Percentiles rank a stretch among this genome's conserved stretches.
Evolutionary conservation across 495 filamentous ascomycete genomes (phyloP).

Genomic region (Podospora pseudopauciseta): DNA sequence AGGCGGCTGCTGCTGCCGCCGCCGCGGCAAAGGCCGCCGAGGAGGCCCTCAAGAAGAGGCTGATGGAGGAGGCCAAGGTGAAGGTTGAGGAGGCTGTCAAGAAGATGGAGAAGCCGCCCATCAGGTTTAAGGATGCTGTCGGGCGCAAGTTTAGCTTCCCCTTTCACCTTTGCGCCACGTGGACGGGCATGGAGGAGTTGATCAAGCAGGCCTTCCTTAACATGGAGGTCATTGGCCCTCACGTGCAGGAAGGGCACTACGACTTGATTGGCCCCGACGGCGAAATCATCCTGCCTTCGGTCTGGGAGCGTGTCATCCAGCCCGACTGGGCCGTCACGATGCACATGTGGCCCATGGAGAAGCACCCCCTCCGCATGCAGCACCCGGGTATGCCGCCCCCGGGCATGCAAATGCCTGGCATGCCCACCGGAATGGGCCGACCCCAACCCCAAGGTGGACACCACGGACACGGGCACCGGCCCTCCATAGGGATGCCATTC

Average conservation of each 20-base stretch:
- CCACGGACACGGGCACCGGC: slow-evolving; percentile 1
- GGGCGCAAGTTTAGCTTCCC: slow-evolving; percentile 85
- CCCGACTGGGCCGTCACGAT: slow-evolving; percentile 89
- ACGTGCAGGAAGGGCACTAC: slow-evolving; percentile 81
- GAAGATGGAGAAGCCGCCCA: slow-evolving; percentile 50
- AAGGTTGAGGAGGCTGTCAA: slow-evolving; percentile 53
- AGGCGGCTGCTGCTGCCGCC: slow-evolving; percentile 20
- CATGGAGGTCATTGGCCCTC: slow-evolving; percentile 75
- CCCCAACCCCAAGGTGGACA: background rate
- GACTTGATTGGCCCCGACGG: slow-evolving; percentile 79
- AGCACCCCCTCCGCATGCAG: slow-evolving; percentile 25
- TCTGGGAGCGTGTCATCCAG: slow-evolving; percentile 82
- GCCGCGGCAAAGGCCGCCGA: slow-evolving; percentile 29
- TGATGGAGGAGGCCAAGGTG: slow-evolving; percentile 41
- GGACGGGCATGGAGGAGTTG: slow-evolving; percentile 80
- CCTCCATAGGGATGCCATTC: background rate
- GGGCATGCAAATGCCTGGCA: slow-evolving; percentile 13
- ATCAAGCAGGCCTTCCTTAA: slow-evolving; percentile 86
- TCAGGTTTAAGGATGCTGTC: slow-evolving; percentile 85
- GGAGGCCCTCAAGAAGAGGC: slow-evolving; percentile 44
- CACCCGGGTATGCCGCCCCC: slow-evolving; percentile 17
- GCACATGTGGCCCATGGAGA: slow-evolving; percentile 93
- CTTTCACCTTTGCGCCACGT: slow-evolving; percentile 73
- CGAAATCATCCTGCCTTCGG: slow-evolving; percentile 81
- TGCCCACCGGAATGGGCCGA: background rate